Base-by-base conservation (phyloP, 257 asterid genomes). In the Eucommia ulmoides region DNA sequence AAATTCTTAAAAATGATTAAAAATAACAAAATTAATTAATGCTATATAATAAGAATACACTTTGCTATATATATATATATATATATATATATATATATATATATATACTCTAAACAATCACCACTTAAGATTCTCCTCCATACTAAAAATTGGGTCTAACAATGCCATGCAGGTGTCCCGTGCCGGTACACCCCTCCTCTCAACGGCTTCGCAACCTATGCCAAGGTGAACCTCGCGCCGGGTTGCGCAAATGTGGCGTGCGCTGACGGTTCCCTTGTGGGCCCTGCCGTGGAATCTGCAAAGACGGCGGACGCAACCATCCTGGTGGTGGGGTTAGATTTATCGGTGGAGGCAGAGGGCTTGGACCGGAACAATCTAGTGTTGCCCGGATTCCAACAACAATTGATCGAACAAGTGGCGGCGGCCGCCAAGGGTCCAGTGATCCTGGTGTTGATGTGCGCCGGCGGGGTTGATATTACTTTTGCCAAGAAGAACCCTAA, bases 371-470 rank as follows among this genome's bases (percentile, higher is more conserved):
- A 3, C 0, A 56, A 62, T 20, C 33, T 75, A 15, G 41, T 50
- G 9, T 65, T 79, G 3, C 84, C 84, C 11, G 83, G 83, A 1
- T 54, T 51, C 21, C 83, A 75, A 35, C 20, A 48, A 0, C 50
- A 49, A 10, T 50, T 79, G 0, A 65, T 79, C 25, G 24, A 46
- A 2, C 65, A 64, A 47, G 73, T 79, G 24, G 61, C 83, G 1
- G 1, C 14, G 0, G 45, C 15, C 1, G 19, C 81, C 6, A 75
- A 67, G n/a, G 74, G 74, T 21, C 77, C 80, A 0, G 63, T 65
- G 1, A 53, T 66, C 25, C 66, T 78, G 0, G 83, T 75, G 0
- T 1, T 78, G 18, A 61, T 75, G 74, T 65, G 71, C 0, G 87
- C 72, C 0, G 83, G 83, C 1, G 66, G 71, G 0, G 29, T 78